Evolutionary conservation across 805 yeast genomes (phyloP).

Genomic region (Hanseniaspora mollemarum): DNA sequence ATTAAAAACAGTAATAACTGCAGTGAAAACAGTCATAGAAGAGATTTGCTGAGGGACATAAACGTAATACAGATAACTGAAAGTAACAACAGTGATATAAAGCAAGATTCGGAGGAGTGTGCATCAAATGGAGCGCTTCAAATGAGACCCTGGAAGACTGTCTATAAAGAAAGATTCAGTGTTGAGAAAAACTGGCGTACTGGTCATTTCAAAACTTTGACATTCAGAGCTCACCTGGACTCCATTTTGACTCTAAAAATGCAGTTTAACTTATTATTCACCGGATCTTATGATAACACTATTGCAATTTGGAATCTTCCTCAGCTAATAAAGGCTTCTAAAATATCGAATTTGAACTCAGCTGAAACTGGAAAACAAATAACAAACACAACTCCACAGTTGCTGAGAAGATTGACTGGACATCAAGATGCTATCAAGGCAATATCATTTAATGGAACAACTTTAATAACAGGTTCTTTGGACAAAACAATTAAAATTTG

Average conservation of each 20-base stretch:
- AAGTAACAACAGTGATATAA: background rate
- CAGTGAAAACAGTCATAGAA: constrained; percentile 1
- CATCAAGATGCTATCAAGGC: constrained; percentile 81
- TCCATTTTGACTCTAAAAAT: constrained; percentile 84
- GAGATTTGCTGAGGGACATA: constrained; percentile 13
- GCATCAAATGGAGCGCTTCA: constrained; percentile 24
- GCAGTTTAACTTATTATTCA: constrained; percentile 65
- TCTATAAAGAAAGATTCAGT: constrained; percentile 78
- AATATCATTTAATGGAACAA: constrained; percentile 74
- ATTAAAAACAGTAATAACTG: background rate
- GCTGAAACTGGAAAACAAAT: background rate
- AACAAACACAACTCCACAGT: constrained; percentile 42
- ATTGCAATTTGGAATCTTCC: constrained; percentile 82
- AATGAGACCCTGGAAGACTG: constrained; percentile 90
- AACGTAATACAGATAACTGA: constrained; percentile 8
- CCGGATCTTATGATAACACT: constrained; percentile 86
- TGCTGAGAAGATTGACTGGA: constrained; percentile 70
- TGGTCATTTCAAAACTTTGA: constrained; percentile 54
- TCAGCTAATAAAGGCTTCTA: constrained; percentile 3
- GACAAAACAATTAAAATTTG: constrained; percentile 89
- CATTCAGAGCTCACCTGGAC: constrained; percentile 71
- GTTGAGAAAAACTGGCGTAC: constrained; percentile 93
- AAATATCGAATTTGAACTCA: background rate
- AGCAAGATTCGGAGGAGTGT: background rate
- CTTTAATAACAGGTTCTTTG: constrained; percentile 81